Evolutionary conservation across 2,329 filamentous ascomycete genomes (phyloP).

Genomic region (Trichothecium sympodiale): DNA sequence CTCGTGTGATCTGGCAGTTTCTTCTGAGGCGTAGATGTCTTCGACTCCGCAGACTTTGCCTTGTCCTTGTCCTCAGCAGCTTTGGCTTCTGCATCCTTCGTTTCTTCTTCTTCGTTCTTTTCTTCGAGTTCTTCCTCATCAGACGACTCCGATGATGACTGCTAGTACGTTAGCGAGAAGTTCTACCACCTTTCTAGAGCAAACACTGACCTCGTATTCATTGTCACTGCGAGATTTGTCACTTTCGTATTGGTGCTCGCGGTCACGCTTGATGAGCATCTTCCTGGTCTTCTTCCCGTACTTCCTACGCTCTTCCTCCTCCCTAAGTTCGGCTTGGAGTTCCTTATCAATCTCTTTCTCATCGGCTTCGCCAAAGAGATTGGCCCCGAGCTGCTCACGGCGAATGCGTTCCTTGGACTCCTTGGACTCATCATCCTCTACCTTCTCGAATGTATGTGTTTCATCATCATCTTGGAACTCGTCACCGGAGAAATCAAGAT

Average conservation of each 20-base stretch:
- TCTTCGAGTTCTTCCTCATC: constrained; percentile 24
- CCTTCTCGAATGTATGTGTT: constrained; percentile 61
- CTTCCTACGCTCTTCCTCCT: constrained; percentile 57
- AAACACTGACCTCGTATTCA: not conserved
- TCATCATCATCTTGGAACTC: constrained; percentile 88
- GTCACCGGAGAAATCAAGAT: constrained; percentile 55
- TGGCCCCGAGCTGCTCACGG: constrained; percentile 75
- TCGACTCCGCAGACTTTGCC: constrained; percentile 47
- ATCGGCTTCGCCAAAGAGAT: constrained; percentile 62
- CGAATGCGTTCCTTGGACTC: constrained; percentile 63
- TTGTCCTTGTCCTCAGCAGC: constrained; percentile 39
- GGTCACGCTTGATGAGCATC: constrained; percentile 72
- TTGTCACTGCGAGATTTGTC: constrained; percentile 35
- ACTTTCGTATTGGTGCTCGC: constrained; percentile 75
- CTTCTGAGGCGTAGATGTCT: constrained; percentile 51
- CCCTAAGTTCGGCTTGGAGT: constrained; percentile 56
- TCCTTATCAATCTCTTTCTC: constrained; percentile 66
- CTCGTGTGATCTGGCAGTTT: constrained; percentile 29
- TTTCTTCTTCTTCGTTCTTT: constrained; percentile 35
- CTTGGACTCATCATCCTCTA: constrained; percentile 69
- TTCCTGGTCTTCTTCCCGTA: constrained; percentile 71
- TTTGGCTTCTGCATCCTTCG: constrained; percentile 43
- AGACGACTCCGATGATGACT: constrained; percentile 16
- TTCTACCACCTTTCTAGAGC: not conserved
- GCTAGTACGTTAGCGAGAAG: constrained; percentile 2